phyloP scores from a whole-genome alignment of 495 filamentous ascomycete genomes.

The Xanthoparmelia taractica region DNA sequence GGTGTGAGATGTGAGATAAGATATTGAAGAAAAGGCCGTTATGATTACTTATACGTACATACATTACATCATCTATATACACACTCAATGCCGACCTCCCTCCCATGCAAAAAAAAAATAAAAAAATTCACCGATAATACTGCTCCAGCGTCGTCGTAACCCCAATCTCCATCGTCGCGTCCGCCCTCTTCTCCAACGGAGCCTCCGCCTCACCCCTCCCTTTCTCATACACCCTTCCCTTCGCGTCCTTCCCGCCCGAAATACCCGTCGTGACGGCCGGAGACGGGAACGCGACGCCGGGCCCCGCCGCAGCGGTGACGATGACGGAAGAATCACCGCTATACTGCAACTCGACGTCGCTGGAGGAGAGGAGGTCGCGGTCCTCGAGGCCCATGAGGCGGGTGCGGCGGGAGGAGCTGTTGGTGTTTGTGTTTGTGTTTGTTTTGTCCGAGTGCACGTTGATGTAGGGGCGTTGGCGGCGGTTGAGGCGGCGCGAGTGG shows the following conservation, averaged over 20 bases:
- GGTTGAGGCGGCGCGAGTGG: slow-evolving; percentile 1
- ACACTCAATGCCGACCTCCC: too few species aligned
- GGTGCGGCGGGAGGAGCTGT: not conserved
- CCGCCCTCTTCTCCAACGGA: not conserved
- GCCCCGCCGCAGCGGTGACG: too few species aligned
- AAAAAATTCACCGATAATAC: too few species aligned
- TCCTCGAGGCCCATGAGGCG: not conserved
- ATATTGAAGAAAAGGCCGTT: too few species aligned
- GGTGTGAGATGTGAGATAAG: too few species aligned
- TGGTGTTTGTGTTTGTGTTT: too few species aligned
- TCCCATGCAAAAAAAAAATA: too few species aligned
- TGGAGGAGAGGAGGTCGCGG: not conserved
- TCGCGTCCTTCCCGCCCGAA: not conserved
- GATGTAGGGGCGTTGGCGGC: not conserved
- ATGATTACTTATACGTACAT: too few species aligned
- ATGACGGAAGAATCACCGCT: too few species aligned
- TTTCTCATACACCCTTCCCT: not conserved
- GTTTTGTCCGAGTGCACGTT: not conserved
- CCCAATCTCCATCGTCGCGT: too few species aligned
- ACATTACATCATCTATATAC: too few species aligned
- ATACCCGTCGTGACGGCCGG: not conserved
- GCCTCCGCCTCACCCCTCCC: not conserved
- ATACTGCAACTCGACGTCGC: not conserved
- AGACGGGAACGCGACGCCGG: not conserved
- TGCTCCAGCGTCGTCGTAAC: too few species aligned